Evolutionary conservation across 192 early-diverging fungal species (phyloP).

Genomic region (Gigaspora rosea): DNA sequence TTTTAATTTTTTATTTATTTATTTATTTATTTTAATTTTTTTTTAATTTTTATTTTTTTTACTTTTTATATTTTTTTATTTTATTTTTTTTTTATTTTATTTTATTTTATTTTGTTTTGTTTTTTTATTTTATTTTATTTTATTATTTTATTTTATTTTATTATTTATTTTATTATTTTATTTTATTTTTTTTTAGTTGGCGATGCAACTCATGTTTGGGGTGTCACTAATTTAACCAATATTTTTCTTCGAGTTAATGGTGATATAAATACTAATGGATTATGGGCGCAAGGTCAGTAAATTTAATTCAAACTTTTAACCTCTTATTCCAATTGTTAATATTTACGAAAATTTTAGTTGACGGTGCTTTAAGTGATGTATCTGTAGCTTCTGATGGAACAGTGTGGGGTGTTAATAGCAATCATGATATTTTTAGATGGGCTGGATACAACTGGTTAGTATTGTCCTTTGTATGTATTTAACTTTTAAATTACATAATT

Average conservation of each 20-base stretch:
- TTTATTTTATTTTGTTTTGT: too few species aligned
- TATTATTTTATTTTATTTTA: too few species aligned
- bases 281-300: neutral
- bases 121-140: too few species aligned
- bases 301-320: neutral
- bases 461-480: neutral
- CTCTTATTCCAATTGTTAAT: neutral
- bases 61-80: too few species aligned
- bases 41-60: neutral
- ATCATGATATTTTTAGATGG: neutral
- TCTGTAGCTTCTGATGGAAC: neutral
- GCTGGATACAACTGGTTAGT: neutral
- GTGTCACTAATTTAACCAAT: neutral
- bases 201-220: neutral
- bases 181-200: slow-evolving; percentile 1
- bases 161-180: neutral
- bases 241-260: neutral
- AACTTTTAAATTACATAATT: neutral
- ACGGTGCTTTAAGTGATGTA: neutral
- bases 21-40: neutral
- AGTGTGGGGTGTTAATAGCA: neutral
- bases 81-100: too few species aligned
- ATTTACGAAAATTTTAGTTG: neutral
- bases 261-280: neutral
- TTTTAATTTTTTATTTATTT: neutral